Percentiles rank a stretch among this genome's conserved stretches.
Evolutionary conservation across 768 basidiomycete genomes (phyloP).

Genomic region (Galerina marginata): DNA sequence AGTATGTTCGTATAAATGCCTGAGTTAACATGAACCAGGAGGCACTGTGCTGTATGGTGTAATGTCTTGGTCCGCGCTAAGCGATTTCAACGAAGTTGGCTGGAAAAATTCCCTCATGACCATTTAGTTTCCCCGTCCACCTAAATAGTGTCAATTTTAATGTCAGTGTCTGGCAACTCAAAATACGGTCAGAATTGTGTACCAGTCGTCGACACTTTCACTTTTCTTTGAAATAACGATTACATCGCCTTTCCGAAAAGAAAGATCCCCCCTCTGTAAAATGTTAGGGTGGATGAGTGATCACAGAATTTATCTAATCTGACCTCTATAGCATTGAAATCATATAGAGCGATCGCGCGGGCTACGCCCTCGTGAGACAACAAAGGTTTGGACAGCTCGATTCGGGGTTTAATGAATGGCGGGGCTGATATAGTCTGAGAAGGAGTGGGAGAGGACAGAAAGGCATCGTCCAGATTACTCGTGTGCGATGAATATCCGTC

Average conservation of each 20-base stretch:
- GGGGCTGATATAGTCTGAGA: constrained; percentile 15
- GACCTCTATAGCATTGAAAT: constrained; percentile 78
- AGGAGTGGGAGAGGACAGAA: neutral
- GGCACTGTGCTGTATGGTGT: too few relatives aligned
- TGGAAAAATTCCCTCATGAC: constrained; percentile 73
- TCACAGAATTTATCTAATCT: constrained; percentile 15
- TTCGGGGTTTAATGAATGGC: constrained; percentile 48
- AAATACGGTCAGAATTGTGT: constrained; percentile 20
- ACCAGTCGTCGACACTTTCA: constrained; percentile 79
- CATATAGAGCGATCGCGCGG: constrained; percentile 75
- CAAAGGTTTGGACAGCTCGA: constrained; percentile 54
- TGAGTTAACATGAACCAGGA: too few relatives aligned
- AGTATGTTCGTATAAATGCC: too few relatives aligned
- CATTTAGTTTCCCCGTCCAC: constrained; percentile 78
- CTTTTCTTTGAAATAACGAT: constrained; percentile 74
- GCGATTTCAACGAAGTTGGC: constrained; percentile 83
- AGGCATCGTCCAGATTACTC: neutral
- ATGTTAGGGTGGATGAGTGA: constrained; percentile 9
- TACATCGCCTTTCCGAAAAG: constrained; percentile 78
- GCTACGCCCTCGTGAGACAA: constrained; percentile 64
- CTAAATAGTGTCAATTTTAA: constrained; percentile 36
- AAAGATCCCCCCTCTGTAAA: constrained; percentile 69
- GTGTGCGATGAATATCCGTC: neutral
- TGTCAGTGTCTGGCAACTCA: neutral
- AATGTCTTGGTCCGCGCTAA: constrained; percentile 21